Conservation (phyloP, 2,329 filamentous ascomycete species). For the Leptoxyphium fumago region DNA sequence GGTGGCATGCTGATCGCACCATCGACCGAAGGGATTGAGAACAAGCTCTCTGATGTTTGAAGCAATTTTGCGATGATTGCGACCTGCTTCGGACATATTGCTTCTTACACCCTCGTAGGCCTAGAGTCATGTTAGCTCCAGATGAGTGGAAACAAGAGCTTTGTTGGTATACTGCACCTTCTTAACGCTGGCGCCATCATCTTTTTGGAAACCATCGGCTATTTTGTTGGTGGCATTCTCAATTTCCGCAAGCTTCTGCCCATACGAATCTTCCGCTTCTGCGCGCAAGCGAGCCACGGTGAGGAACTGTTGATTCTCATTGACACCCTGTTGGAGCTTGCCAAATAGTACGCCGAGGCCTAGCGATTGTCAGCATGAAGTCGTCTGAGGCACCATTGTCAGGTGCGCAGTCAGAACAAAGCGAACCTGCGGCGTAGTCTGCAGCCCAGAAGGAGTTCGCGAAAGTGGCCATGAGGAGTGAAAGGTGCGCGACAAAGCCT, state of each 20-base stretch:
- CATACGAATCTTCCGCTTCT: slow-evolving; percentile 86
- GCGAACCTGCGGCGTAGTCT: slow-evolving; percentile 83
- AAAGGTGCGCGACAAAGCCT: not conserved
- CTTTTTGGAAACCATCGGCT: slow-evolving; percentile 67
- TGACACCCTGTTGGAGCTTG: slow-evolving; percentile 90
- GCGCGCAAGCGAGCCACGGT: slow-evolving; percentile 87
- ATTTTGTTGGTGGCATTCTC: slow-evolving; percentile 69
- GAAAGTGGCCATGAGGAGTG: slow-evolving; percentile 60
- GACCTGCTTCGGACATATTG: slow-evolving; percentile 83
- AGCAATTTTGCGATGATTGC: slow-evolving; percentile 87
- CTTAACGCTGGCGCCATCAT: slow-evolving; percentile 88
- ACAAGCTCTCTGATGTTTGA: slow-evolving; percentile 94
- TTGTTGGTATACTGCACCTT: slow-evolving; percentile 48
- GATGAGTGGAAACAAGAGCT: not conserved
- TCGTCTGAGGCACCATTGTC: slow-evolving; percentile 3
- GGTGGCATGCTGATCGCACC: slow-evolving; percentile 88
- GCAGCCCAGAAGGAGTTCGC: slow-evolving; percentile 94
- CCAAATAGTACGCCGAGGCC: slow-evolving; percentile 83
- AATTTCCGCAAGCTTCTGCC: slow-evolving; percentile 66
- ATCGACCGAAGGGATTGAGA: slow-evolving; percentile 82
- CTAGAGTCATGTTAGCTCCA: slow-evolving; percentile 29
- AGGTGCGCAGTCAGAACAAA: slow-evolving; percentile 3
- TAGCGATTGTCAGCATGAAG: slow-evolving; percentile 10
- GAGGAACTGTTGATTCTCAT: slow-evolving; percentile 88
- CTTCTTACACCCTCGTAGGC: slow-evolving; percentile 85